Evolutionary conservation across 2,329 filamentous ascomycete species (phyloP).

Genomic region (Apiospora pterosperma): DNA sequence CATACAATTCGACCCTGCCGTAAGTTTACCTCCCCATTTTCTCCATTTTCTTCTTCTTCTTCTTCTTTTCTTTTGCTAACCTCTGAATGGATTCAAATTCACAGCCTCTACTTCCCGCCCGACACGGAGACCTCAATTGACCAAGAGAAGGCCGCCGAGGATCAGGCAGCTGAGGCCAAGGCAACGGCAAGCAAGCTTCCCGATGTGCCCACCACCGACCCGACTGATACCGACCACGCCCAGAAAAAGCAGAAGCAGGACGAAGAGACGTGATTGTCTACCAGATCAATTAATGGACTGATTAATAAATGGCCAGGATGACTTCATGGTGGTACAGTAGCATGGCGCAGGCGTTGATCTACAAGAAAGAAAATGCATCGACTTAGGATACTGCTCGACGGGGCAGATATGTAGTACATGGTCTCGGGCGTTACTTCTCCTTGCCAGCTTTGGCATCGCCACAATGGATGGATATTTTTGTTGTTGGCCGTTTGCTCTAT

Average conservation of each 20-base stretch:
- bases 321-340: background rate
- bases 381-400: background rate
- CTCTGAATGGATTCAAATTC: background rate
- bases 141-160: slow-evolving; percentile 12
- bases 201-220: slow-evolving; percentile 33
- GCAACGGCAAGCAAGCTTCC: slow-evolving; percentile 28
- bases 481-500: background rate
- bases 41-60: background rate
- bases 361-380: background rate
- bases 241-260: slow-evolving; percentile 31
- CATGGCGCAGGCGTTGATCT: background rate
- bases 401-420: background rate
- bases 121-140: slow-evolving; percentile 8
- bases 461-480: background rate
- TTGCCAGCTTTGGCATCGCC: background rate
- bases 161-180: slow-evolving; percentile 20
- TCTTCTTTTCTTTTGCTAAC: background rate
- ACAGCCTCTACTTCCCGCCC: slow-evolving; percentile 24
- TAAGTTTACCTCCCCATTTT: slow-evolving; percentile 45
- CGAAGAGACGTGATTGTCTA: background rate
- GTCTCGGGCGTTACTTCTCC: background rate
- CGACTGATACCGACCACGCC: slow-evolving; percentile 24
- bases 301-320: background rate
- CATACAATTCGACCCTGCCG: slow-evolving; percentile 72
- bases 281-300: background rate